Conservation (phyloP, 106 monocot genomes). For the Phalaenopsis equestris region DNA sequence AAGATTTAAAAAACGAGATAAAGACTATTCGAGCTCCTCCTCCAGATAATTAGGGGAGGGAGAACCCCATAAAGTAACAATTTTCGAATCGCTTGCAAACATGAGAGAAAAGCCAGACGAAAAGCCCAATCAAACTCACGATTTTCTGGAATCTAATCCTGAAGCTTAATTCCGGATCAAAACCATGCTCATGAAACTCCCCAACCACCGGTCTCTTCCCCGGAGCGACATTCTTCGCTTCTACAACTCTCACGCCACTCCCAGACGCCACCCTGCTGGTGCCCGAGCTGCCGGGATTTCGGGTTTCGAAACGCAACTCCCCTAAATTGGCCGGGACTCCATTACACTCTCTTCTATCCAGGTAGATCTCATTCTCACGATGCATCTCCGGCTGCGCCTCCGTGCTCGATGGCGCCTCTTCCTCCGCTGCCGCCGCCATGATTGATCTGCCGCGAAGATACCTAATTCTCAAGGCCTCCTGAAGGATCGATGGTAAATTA, state of each 20-base stretch:
- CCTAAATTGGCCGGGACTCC: conserved; percentile 10
- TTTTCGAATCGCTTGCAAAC: neutral
- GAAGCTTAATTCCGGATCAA: conserved; percentile 75
- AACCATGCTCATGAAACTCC: conserved; percentile 35
- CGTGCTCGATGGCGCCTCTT: conserved; percentile 2
- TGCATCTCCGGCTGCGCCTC: conserved; percentile 23
- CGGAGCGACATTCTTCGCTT: conserved; percentile 1
- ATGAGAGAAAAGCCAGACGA: neutral
- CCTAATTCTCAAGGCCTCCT: too few relatives aligned
- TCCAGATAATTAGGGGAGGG: too few relatives aligned
- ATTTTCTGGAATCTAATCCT: conserved; percentile 69
- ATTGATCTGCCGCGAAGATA: neutral
- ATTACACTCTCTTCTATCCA: conserved; percentile 31
- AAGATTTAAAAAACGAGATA: neutral
- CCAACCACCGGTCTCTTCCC: conserved; percentile 30
- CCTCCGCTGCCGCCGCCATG: conserved; percentile 5
- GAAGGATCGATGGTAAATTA: too few relatives aligned
- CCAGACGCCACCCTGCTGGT: neutral
- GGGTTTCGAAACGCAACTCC: conserved; percentile 49
- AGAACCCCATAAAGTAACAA: too few relatives aligned
- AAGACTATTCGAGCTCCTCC: neutral
- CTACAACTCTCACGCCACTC: neutral
- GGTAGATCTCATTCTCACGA: conserved; percentile 63
- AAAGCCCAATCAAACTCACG: conserved; percentile 44
- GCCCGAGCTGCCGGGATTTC: conserved; percentile 34